These are phyloP conservation scores for Tilletia walkeri DNA, from an alignment of 1,284 basidiomycete species.

Conservation along the genomic window DNA sequence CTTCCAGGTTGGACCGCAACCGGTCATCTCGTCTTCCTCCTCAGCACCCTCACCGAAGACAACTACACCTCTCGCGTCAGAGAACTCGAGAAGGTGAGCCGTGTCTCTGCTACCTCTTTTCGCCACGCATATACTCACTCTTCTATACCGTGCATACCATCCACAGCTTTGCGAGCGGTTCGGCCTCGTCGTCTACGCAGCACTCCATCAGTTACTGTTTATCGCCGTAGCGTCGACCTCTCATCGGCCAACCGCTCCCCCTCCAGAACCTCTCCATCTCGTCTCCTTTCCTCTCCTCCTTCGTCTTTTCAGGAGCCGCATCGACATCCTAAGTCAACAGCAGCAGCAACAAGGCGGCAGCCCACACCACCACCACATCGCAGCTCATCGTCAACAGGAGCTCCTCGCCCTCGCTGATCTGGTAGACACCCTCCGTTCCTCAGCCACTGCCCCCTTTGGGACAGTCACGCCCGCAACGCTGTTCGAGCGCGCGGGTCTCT, in stretches of 20 bases:
- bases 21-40: constrained; percentile 57
- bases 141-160: neutral
- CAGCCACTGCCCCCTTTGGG: neutral
- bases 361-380: neutral
- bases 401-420: neutral
- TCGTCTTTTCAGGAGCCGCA: neutral
- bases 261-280: constrained; percentile 6
- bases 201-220: constrained; percentile 7
- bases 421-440: neutral
- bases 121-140: neutral
- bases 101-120: neutral
- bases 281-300: constrained; percentile 13
- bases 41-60: constrained; percentile 7
- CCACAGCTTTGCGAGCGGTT: constrained; percentile 21
- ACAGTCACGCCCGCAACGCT: constrained; percentile 4
- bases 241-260: constrained; percentile 9
- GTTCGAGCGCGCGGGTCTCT: constrained; percentile 11
- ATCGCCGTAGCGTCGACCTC: neutral
- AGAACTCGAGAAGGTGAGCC: constrained; percentile 1
- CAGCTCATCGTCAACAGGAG: neutral
- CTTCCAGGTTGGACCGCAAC: constrained; percentile 58
- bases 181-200: constrained; percentile 9
- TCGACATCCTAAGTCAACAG: neutral
- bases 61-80: neutral
- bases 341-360: neutral